Conservation (phyloP, 768 basidiomycete species). For the Roridomyces roridus region DNA sequence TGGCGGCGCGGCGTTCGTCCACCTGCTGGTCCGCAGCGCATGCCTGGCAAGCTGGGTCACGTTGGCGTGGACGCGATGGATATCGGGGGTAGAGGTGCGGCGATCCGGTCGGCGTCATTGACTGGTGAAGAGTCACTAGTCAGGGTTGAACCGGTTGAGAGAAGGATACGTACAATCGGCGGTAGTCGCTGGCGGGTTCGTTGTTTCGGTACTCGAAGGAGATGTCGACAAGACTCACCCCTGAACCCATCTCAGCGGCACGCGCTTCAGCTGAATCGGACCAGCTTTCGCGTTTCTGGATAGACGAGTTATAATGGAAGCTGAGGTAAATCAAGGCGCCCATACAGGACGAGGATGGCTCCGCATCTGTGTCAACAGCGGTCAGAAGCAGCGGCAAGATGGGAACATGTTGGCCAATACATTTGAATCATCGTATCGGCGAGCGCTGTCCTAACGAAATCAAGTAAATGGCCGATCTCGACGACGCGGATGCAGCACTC, state of each 20-base stretch:
- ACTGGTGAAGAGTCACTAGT: background rate
- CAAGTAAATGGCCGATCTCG: too few species aligned
- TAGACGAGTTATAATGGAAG: background rate
- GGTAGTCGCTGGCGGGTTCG: slow-evolving; percentile 9
- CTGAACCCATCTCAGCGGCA: background rate
- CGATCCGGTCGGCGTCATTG: slow-evolving; percentile 17
- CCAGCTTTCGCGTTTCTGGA: slow-evolving; percentile 17
- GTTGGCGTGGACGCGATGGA: background rate
- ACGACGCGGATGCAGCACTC: background rate
- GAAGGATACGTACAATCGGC: slow-evolving; percentile 12
- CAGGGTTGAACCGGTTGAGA: background rate
- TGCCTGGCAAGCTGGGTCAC: slow-evolving; percentile 7
- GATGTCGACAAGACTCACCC: background rate
- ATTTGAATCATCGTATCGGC: too few species aligned
- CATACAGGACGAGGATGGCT: background rate
- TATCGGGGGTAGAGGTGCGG: slow-evolving; percentile 16
- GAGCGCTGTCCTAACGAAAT: too few species aligned
- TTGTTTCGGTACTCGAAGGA: background rate
- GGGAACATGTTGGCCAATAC: too few species aligned
- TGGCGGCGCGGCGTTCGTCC: slow-evolving; percentile 11
- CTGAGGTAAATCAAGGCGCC: background rate
- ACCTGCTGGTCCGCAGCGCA: slow-evolving; percentile 17
- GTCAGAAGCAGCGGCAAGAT: too few species aligned
- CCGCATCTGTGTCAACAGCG: too few species aligned
- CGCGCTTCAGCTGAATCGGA: slow-evolving; percentile 1